phyloP scores from a whole-genome alignment of 2,329 filamentous ascomycete genomes.

The Ophiognomonia clavigignenti-juglandacearum region DNA sequence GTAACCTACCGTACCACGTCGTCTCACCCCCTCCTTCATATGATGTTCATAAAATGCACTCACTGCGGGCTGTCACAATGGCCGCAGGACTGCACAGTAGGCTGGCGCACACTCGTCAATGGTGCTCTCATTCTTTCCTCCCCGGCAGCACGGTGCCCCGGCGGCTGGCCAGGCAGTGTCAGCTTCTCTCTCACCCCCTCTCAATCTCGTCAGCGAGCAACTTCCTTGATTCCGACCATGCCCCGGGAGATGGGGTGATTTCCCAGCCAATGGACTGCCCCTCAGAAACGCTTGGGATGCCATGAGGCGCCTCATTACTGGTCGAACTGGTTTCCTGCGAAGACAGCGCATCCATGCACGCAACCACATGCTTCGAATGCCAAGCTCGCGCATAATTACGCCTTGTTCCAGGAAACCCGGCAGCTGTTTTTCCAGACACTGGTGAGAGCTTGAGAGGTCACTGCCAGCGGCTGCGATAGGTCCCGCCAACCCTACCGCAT shows the following conservation, averaged over 20 bases:
- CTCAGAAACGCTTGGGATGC: background rate
- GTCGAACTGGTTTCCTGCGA: constrained; percentile 31
- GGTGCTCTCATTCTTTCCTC: constrained; percentile 33
- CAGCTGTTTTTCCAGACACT: no score
- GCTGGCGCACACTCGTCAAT: constrained; percentile 38
- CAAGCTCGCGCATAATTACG: constrained; percentile 12
- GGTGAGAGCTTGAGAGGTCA: no score
- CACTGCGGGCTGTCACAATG: constrained; percentile 38
- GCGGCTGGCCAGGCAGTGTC: constrained; percentile 22
- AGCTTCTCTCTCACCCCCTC: no score
- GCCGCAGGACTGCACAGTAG: constrained; percentile 35
- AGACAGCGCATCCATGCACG: constrained; percentile 37
- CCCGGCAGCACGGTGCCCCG: constrained; percentile 1
- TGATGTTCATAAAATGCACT: constrained; percentile 5
- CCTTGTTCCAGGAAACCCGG: background rate
- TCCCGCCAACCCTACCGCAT: no score
- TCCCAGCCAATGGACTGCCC: constrained; percentile 38
- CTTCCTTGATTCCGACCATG: constrained; percentile 34
- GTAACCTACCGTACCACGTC: no score
- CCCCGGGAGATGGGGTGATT: constrained; percentile 30
- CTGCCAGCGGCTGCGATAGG: no score
- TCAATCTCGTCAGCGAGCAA: no score
- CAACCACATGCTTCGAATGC: constrained; percentile 17
- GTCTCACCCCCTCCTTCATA: constrained; percentile 11
- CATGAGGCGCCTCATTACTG: constrained; percentile 7